Evolutionary conservation across 371 early-diverging fungal genomes (phyloP), one percentile per base, ranked within the genome.

Genomic region (Mucor racemosus): DNA sequence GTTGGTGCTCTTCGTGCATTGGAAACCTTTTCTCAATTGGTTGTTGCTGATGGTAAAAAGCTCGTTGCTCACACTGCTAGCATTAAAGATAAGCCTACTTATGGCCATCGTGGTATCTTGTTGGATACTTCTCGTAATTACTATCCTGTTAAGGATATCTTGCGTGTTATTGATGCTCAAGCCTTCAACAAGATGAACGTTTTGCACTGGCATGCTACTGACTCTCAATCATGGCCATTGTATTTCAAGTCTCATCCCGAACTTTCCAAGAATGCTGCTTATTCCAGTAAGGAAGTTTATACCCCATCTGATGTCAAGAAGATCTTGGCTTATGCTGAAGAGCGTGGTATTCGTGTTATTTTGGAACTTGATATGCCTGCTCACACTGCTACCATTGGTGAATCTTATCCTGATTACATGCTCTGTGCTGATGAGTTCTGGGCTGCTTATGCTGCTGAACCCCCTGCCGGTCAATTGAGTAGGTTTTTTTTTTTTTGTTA

Each of bases 361-460:
- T 88, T 93, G 19, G 94, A 94, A 74, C 81, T 92, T 26, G 94
- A 93, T 53, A 86, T 92, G 76, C 94, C 94, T 39, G 94, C 91
- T 0, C 94, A 94, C 77, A 89, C 91, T 62, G 84, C 74, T 34
- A 58, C 82, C 60, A 74, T 79, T 64, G 72, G 57, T 6, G 60
- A 72, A 14, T 71, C 80, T 26, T 81, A 87, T 58, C 81, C 86
- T 41, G 78, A 84, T 58, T 69, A 74, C n/a, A 72, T 87, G 44
- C 68, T 79, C 15, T 86, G 87, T 56, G 58, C 66, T 5, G 71
- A 81, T 46, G 67, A 82, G 39, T 81, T 74, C 57, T 87, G 88
- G 88, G 75, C 77, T 8, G 57, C 74, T 31, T 79, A 74, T 62
- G 83, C 90, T 54, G 84, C 90, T 36, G 80, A 90, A 73, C 91